Percentiles rank a stretch among this genome's conserved stretches.
These are phyloP conservation scores for Herpotrichia juniperi DNA, from an alignment of 2,329 filamentous ascomycete genomes.

Conservation along the genomic window DNA sequence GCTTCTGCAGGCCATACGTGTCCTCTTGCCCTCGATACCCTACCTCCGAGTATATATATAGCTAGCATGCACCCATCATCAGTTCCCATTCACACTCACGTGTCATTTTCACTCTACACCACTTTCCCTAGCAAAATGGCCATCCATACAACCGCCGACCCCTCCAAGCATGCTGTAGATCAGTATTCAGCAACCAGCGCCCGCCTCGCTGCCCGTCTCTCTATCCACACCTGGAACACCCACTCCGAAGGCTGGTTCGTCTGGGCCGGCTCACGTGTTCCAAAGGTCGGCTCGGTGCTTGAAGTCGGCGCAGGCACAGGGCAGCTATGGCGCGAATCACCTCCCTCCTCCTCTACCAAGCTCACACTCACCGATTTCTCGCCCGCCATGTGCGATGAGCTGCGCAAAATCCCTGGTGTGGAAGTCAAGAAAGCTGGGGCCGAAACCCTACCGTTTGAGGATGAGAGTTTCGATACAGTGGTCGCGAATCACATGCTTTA, in stretches of 20 bases:
- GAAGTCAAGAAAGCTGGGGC: slow-evolving; percentile 13
- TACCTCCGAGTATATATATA: background rate
- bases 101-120: background rate
- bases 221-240: slow-evolving; percentile 17
- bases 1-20: background rate
- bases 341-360: background rate
- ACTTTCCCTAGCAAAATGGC: background rate
- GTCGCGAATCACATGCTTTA: slow-evolving; percentile 21
- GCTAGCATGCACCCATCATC: background rate
- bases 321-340: slow-evolving; percentile 17
- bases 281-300: slow-evolving; percentile 10
- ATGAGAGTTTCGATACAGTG: slow-evolving; percentile 15
- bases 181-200: slow-evolving; percentile 17
- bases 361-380: slow-evolving; percentile 20
- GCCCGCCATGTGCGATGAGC: slow-evolving; percentile 18
- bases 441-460: slow-evolving; percentile 12
- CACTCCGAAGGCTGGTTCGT: slow-evolving; percentile 15
- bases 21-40: background rate
- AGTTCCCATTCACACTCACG: background rate
- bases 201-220: slow-evolving; percentile 14
- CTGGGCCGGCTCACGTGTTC: slow-evolving; percentile 11
- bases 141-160: slow-evolving; percentile 9
- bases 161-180: slow-evolving; percentile 11
- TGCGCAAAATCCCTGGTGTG: slow-evolving; percentile 8
- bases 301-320: slow-evolving; percentile 22